Evolutionary conservation across 495 filamentous ascomycete species (phyloP), one percentile per base, ranked within the genome.

Genomic region (Penicillium manginii): DNA sequence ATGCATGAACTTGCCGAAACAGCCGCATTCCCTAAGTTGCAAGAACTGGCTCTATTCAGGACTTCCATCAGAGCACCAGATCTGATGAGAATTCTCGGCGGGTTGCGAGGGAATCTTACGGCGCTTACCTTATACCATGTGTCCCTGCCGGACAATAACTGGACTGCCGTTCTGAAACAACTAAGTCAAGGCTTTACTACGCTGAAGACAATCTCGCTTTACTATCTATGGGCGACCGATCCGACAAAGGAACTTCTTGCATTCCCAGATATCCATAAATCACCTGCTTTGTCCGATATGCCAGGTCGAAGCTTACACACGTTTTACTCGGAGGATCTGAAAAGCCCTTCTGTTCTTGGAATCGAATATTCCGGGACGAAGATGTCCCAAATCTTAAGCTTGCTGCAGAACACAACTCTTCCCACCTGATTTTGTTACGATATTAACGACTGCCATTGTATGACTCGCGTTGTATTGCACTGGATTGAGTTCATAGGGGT

Each of bases 1-100:
- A 63, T 71, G 57, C 64, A 71, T 47, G 65, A 71, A 19, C 37
- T 71, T 4, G 66, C 66, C 2, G 63, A 63, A n/a, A 49, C 46
- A 7, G 68, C 56, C 9, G 18, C 47, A 1, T 63, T 71, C 19
- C 52, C 68, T 2, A 31, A 61, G 6, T 39, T 71, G 14, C 22
- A 57, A 11, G 68, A 71, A 48, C 48, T 71, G 5, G 66, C 66
- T 3, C 32, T 71, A 14, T 64, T 67, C 55, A 56, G 66, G 33
- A 69, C 66, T 6, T 42, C 49, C 2, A 35, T 64, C 22, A 58
- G 59, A 21, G 55, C 45, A 0, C 37, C 54, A 4, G 68, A 71
- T 50, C 57, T 71, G 4, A 29, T 50, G 26, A 64, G 53, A 12
- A 21, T 71, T 2, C 58, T 71, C 4, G 26, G 33, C 2, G 33